Conservation (phyloP, 1,284 basidiomycete species). For the Tilletia setariae region DNA sequence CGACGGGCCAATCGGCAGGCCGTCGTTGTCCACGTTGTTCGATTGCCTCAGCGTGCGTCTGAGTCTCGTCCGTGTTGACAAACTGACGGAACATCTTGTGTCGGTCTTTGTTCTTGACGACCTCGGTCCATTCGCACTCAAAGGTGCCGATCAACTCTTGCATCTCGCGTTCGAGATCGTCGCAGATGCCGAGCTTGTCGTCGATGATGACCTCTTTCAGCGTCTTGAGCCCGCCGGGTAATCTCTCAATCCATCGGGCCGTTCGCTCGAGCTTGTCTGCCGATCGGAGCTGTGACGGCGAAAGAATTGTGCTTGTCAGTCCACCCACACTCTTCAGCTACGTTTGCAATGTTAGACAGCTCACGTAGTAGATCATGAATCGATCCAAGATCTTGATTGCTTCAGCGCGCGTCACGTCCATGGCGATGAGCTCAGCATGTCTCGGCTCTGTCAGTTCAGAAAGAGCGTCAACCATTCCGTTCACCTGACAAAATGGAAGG, state of each 20-base stretch:
- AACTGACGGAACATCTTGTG: conserved; percentile 68
- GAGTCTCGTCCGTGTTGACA: conserved; percentile 65
- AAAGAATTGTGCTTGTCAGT: neutral
- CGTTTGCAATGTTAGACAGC: neutral
- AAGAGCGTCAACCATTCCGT: too few relatives aligned
- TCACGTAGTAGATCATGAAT: conserved; percentile 59
- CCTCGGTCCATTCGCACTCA: conserved; percentile 69
- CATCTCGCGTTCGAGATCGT: conserved; percentile 71
- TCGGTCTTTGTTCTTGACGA: conserved; percentile 63
- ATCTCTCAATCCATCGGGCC: conserved; percentile 70
- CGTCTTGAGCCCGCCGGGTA: conserved; percentile 69
- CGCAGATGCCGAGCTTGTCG: conserved; percentile 73
- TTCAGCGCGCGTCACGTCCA: conserved; percentile 41
- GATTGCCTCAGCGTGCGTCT: conserved; percentile 62
- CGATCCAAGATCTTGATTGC: conserved; percentile 67
- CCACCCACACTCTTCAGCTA: neutral
- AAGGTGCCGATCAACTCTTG: conserved; percentile 66
- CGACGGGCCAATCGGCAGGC: conserved; percentile 70
- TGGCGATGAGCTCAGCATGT: conserved; percentile 62
- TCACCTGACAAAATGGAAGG: too few relatives aligned
- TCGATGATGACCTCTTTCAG: conserved; percentile 67
- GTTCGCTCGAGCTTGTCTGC: conserved; percentile 64
- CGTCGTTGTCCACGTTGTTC: conserved; percentile 66
- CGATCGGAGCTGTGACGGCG: conserved; percentile 66
- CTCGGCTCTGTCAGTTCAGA: conserved; percentile 56